Evolutionary conservation across 805 yeast species (phyloP), one percentile per base, ranked within the genome.

Genomic region (Sporopachydermia quercuum): DNA sequence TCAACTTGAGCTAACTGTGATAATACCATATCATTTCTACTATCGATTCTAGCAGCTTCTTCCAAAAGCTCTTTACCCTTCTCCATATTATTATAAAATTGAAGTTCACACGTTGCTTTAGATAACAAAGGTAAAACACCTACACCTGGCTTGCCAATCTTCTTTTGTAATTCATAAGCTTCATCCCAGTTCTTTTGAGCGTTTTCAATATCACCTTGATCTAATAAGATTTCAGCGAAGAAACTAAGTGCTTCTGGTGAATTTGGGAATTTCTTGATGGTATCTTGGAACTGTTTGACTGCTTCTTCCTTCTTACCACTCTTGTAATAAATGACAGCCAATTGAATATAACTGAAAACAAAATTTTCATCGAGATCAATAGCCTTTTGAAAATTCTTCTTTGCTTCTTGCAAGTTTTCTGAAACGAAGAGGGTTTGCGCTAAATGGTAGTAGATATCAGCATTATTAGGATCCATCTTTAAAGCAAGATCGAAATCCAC

Each of bases 161-260:
- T 34, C 35, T 37, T 42, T 65, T 89, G 96, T 54, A 91, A 68
- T 59, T 82, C 76, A 41, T 77, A 78, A 41, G 97, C 85, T 51
- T 74, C 71, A 47, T 87, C 95, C 57, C 86, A 89, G 63, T 85
- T 87, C 54, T 75, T 74, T 44, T 74, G 60, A 42, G 97, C 96
- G 45, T 71, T 78, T 19, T 58, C 69, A 42, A 72, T 62, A 50
- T 82, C 84, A 55, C 79, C 80, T 51, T 71, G 71, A 57, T 89
- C 96, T 46, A 83, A 77, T 52, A 89, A 69, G 39, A 89, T 78
- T 65, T 91, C 98, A 54, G 97, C 98, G 56, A 78, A 86, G 62
- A 86, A 91, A 66, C 85, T 87, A 65, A 91, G 94, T 50, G 86
- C 80, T 60, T 85, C 96, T 41, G 97, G 84, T 40, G 81, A 71